Base-by-base conservation (phyloP, 371 early-diverging fungal genomes). In the Rhizopus arrhizus region DNA sequence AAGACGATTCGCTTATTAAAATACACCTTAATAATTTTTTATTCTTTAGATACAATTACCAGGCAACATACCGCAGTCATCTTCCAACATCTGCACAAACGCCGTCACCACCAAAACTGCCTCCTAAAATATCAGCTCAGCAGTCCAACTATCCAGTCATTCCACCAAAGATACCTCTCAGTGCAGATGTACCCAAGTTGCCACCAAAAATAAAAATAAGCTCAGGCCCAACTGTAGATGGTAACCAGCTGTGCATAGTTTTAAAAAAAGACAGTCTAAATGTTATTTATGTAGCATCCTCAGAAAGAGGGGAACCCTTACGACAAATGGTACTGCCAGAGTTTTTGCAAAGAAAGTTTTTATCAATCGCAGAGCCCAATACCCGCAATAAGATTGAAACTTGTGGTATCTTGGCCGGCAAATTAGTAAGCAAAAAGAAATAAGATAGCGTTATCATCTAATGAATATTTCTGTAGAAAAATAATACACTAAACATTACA, bases 391-490 rank as follows among this genome's bases (percentile, higher is more conserved):
- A 94, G 64, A 70, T 96, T 34, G 96, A 96, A 61, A 96, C 96
- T 4, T 95, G 96, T 75, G 96, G 92, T 4, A 87, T 96, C 10
- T 73, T 96, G 11, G 90, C 89, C 58, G 96, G 96, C 36, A 83
- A 61, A 42, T 62, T 94, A 62, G 86, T 88, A 81, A 60, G 43
- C 32, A 54, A 2, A 32, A 41, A 51, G 8, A 28, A 32, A 43
- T 31, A 9, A 55, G 13, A 29, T 32, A 49, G 22, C 15, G 28
- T 11, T 16, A 31, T 53, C 29, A 22, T 42, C 29, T 56, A 8
- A 29, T 12, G 12, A 40, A 47, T 7, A 5, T 15, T 28, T 33
- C 6, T 31, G 9, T 65, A 87, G 85, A 79, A 81, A 60, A 85
- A 82, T 11, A 88, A 92, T 61, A 77, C 78, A 4, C 67, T 95